phyloP scores from a whole-genome alignment of 176 grass and related monocot species.

The Pontederia paniculata region DNA sequence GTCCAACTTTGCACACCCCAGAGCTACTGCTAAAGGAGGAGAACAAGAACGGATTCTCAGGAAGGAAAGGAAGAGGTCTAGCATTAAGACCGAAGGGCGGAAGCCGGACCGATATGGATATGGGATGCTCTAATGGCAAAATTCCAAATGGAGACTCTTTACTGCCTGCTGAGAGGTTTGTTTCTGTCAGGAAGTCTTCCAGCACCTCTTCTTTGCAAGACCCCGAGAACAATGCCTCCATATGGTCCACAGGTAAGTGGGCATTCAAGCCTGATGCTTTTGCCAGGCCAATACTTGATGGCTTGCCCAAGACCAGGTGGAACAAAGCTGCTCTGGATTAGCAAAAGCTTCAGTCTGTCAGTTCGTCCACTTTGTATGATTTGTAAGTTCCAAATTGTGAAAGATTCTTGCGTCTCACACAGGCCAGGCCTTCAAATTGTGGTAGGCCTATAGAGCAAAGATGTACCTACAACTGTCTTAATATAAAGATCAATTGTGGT shows the following conservation, averaged over 20 bases:
- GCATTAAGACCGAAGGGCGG: conserved; percentile 61
- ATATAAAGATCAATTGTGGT: too few species aligned
- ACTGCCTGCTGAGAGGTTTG: conserved; percentile 30
- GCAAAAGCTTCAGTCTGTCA: not conserved
- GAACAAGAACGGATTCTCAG: conserved; percentile 30
- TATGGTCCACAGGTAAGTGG: conserved; percentile 74
- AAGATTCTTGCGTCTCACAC: too few species aligned
- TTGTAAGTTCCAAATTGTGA: too few species aligned
- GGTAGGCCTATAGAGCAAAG: too few species aligned
- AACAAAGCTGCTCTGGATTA: conserved; percentile 95
- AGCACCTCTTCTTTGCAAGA: conserved; percentile 93
- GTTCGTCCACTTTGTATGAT: too few species aligned
- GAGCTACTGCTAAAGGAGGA: conserved; percentile 46
- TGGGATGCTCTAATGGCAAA: conserved; percentile 48
- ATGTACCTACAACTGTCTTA: too few species aligned
- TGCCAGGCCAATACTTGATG: conserved; percentile 59
- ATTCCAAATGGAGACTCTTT: conserved; percentile 32
- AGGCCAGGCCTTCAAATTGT: too few species aligned
- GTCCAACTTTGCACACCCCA: not conserved
- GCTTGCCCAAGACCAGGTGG: conserved; percentile 66
- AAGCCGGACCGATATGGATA: conserved; percentile 46
- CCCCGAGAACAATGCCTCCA: conserved; percentile 57
- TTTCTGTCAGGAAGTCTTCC: conserved; percentile 71
- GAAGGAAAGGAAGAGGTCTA: conserved; percentile 59
- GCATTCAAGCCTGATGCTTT: conserved; percentile 76